Base-by-base conservation (phyloP, 768 basidiomycete genomes). In the Tricholoma sp. region DNA sequence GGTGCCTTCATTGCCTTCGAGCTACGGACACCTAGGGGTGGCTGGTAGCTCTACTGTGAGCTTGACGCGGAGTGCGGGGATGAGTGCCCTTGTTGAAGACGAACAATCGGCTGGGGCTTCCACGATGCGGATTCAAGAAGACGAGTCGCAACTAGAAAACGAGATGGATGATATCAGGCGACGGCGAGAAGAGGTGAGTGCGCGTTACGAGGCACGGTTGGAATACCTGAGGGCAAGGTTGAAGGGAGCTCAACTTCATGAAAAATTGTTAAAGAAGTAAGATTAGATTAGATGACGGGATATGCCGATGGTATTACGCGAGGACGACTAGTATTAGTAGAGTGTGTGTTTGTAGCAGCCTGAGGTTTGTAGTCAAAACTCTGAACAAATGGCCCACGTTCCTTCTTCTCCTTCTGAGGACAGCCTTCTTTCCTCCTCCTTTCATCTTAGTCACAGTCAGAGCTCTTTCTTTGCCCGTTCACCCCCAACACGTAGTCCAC, bases 201-300 rank as follows among this genome's bases (percentile, higher is more conserved):
- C 73, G 61, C 80, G 89, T 62, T 93, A 93, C 64, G 85, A 88
- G 55, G 80, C 80, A 32, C 83, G 90, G 49, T 68, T 93, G 65
- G 89, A 91, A 60, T 93, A 89, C 67, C 73, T 93, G 63, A 82
- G 87, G 34, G 91, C 91, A 35, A 87, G 88, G 71, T 67, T 93
- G 66, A 91, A 91, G 72, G 86, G 88, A 18, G 91, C 89, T 1
- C 87, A 91, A 72, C 68, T 93, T 65, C 88, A 88, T 60, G 91
- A 93, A 74, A 89, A 90, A 68, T 71, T 93, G 63, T 62, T 88
- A 75, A 83, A 81, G 67, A 85, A 80, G 67, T 84, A 62, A 68
- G 64, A 57, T 57, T 64, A 64, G 64, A 64, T 67, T 65, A 67
- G 61, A 64, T 62, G 37, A 14, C 31, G 54, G 46, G 24, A 18